Percentiles rank a stretch among this genome's conserved stretches.
phyloP scores from a whole-genome alignment of 805 yeast species.

The Metschnikowia sp. region DNA sequence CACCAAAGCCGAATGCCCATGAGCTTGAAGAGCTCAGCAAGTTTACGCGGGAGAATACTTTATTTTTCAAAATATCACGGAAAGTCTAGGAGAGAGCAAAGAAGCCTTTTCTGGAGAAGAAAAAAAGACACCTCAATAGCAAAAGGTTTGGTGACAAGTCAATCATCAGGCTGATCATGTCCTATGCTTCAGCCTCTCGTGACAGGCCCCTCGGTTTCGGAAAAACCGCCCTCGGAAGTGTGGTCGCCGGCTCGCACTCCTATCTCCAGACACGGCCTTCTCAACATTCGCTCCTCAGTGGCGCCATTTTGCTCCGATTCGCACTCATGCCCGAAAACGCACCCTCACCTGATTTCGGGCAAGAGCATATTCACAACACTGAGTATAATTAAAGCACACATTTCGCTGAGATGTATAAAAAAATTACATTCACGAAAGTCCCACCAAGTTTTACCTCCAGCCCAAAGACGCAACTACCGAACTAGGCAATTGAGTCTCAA shows the following conservation, averaged over 20 bases:
- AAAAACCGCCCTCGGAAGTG: slow-evolving; percentile 1
- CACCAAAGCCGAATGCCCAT: no score
- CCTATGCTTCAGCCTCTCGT: no score
- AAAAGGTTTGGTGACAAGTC: no score
- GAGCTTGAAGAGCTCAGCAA: no score
- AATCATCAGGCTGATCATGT: no score
- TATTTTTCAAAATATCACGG: no score
- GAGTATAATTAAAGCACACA: not conserved
- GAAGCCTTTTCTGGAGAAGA: no score
- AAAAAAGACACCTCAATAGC: no score
- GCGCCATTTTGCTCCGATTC: slow-evolving; percentile 15
- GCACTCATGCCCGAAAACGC: slow-evolving; percentile 1
- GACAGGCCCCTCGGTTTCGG: not conserved
- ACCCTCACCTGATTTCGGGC: not conserved
- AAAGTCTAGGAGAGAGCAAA: no score
- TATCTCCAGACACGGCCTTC: slow-evolving; percentile 6
- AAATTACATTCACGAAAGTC: not conserved
- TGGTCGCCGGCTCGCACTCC: not conserved
- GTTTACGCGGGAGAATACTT: no score
- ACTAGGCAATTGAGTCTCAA: slow-evolving; percentile 1
- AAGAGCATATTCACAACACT: not conserved
- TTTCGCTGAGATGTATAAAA: not conserved
- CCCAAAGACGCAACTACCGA: not conserved
- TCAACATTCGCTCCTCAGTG: slow-evolving; percentile 6
- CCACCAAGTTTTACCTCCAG: not conserved